Base-by-base conservation (phyloP, 352 stramenopile species). In the Phytophthora nicotianae region DNA sequence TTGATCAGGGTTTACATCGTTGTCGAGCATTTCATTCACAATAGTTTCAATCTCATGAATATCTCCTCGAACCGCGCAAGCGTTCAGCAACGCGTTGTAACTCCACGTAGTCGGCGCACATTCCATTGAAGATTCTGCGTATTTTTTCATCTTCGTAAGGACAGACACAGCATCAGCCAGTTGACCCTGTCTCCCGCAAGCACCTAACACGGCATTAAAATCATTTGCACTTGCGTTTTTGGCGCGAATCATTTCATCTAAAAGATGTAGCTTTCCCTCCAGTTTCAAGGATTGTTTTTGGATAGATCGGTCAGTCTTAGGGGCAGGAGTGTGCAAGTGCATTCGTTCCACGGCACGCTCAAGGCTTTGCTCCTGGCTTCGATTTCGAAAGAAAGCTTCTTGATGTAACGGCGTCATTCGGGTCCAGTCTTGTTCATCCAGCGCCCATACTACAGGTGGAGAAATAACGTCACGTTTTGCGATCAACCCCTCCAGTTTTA, bases 61-160 rank as follows among this genome's bases (percentile, higher is more conserved):
- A 48, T 78, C 59, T 20, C 70, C 62, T 63, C 63, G 19, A 9
- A 62, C 29, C 6, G 79, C 79, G 43, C 62, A 86, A 24, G 64
- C 74, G 47, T 83, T 86, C 35, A 88, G 38, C 14, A 86, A 26
- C 4, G 75, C 57, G 33, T 88, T 86, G 42, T 85, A 88, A 33
- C 65, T 70, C 38, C 65, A 62, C 42, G 53, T 64, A 4, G 69
- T 60, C 16, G 65, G 69, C 19, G 35, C 27, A 48, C 65, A 77
- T 8, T 65, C 51, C 16, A 60, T 35, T 37, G 16, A 50, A 17
- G 14, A 37, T 23, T 62, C 26, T 2, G 69, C 40, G 17, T 65
- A 62, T 11, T 40, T 41, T 26, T 79, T 77, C 74, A 83, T 77
- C 48, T 67, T 71, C 4, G 38, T 40, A 11, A 88, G 53, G 24